Percentiles rank a stretch among this genome's conserved stretches.
phyloP scores from a whole-genome alignment of 768 basidiomycete genomes.

The Cubamyces lactineus region DNA sequence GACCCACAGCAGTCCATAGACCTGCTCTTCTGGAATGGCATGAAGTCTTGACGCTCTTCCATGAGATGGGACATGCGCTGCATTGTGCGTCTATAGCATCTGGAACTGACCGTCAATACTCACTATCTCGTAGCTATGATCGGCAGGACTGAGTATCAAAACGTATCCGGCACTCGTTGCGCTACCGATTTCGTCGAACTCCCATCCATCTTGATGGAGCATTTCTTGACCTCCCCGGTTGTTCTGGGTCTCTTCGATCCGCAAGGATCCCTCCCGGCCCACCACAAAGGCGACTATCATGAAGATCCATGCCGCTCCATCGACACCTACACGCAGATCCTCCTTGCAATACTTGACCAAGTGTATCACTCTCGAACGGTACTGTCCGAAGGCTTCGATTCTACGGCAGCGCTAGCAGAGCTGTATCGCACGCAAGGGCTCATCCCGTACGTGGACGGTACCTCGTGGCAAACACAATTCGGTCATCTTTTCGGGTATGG shows the following conservation, averaged over 20 bases:
- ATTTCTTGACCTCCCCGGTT: slow-evolving; percentile 83
- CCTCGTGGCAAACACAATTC: slow-evolving; percentile 95
- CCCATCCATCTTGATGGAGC: slow-evolving; percentile 98
- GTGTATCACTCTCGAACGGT: slow-evolving; percentile 79
- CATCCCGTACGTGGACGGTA: slow-evolving; percentile 81
- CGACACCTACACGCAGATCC: slow-evolving; percentile 89
- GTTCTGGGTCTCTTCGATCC: slow-evolving; percentile 82
- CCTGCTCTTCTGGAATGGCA: slow-evolving; percentile 86
- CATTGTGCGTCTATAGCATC: slow-evolving; percentile 98
- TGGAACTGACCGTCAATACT: too few relatives aligned
- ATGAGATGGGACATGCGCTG: slow-evolving; percentile 99
- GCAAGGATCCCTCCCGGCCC: too few relatives aligned
- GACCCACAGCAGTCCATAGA: slow-evolving; percentile 59
- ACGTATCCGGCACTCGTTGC: slow-evolving; percentile 95
- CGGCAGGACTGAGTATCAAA: slow-evolving; percentile 95
- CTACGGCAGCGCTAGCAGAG: slow-evolving; percentile 64
- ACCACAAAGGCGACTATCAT: too few relatives aligned
- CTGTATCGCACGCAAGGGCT: slow-evolving; percentile 73
- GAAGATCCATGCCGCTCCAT: slow-evolving; percentile 83
- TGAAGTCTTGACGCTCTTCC: slow-evolving; percentile 92
- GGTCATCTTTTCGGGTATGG: slow-evolving; percentile 96
- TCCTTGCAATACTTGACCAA: slow-evolving; percentile 89
- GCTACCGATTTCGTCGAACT: slow-evolving; percentile 98
- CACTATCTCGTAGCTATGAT: slow-evolving; percentile 90
- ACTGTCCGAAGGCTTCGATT: slow-evolving; percentile 63